phyloP scores from a whole-genome alignment of 225 moss, liverwort and hornwort genomes.

The Polytrichum formosum region DNA sequence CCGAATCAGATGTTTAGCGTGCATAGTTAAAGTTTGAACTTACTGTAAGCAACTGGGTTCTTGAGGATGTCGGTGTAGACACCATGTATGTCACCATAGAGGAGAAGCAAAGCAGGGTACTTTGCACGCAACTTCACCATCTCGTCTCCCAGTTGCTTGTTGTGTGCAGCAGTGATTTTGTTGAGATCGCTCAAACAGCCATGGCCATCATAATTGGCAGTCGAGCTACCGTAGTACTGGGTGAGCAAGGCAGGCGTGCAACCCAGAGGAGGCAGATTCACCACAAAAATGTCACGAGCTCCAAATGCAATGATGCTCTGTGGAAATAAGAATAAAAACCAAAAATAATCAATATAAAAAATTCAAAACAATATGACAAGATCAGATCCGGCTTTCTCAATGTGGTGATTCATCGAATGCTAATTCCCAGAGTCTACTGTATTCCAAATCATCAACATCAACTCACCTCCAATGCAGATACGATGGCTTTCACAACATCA shows the following conservation, averaged over 20 bases:
- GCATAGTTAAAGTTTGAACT: background rate
- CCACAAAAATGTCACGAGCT: slow-evolving; percentile 21
- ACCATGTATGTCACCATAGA: slow-evolving; percentile 33
- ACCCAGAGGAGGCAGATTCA: slow-evolving; percentile 48
- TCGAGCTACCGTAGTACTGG: slow-evolving; percentile 18
- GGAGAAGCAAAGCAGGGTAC: slow-evolving; percentile 21
- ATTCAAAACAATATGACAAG: no score
- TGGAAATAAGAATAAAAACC: background rate
- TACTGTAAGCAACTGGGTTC: slow-evolving; percentile 25
- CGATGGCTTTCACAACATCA: no score
- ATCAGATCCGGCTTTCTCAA: no score
- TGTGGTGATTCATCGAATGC: no score
- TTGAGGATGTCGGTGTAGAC: slow-evolving; percentile 39
- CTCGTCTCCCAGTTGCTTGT: slow-evolving; percentile 22
- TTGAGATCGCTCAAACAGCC: slow-evolving; percentile 48
- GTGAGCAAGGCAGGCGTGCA: slow-evolving; percentile 62
- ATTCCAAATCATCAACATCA: no score
- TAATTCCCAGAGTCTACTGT: no score
- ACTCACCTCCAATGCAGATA: no score
- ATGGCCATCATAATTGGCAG: slow-evolving; percentile 24
- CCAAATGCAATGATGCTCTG: slow-evolving; percentile 16
- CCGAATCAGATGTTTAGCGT: no score
- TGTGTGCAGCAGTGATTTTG: slow-evolving; percentile 36
- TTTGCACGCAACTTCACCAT: slow-evolving; percentile 15
- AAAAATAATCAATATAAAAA: no score